Conservation (phyloP, 441 rosid genomes). For the Populus tomentosa region DNA sequence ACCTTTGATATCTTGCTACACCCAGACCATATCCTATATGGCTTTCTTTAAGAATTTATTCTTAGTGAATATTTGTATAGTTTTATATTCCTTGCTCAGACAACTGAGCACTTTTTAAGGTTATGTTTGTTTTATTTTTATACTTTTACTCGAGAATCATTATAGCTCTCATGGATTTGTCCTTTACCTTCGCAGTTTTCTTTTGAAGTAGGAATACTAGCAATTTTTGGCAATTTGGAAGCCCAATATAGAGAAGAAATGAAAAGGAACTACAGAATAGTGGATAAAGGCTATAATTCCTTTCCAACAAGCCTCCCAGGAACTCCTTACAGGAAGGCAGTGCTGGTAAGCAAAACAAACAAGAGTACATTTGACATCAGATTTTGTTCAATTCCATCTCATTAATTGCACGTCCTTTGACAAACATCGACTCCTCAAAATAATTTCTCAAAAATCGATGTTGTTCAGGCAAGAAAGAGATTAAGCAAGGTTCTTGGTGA, state of each 20-base stretch:
- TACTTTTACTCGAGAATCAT: background rate
- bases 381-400: background rate
- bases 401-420: background rate
- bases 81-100: background rate
- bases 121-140: background rate
- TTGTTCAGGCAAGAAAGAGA: conserved; percentile 48
- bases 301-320: conserved; percentile 58
- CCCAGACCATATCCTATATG: background rate
- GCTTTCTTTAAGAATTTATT: background rate
- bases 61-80: background rate
- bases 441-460: background rate
- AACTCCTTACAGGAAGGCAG: conserved; percentile 48
- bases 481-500: conserved; percentile 43
- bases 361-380: background rate
- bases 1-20: background rate
- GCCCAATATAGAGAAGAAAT: conserved; percentile 41
- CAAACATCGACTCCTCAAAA: background rate
- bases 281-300: conserved; percentile 62
- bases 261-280: conserved; percentile 41
- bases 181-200: conserved; percentile 38
- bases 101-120: background rate
- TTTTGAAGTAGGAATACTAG: conserved; percentile 56
- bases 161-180: background rate
- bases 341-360: conserved; percentile 29
- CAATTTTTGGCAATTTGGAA: conserved; percentile 55